Base-by-base conservation (phyloP, 345 rosid genomes). In the Hirschfeldia incana region DNA sequence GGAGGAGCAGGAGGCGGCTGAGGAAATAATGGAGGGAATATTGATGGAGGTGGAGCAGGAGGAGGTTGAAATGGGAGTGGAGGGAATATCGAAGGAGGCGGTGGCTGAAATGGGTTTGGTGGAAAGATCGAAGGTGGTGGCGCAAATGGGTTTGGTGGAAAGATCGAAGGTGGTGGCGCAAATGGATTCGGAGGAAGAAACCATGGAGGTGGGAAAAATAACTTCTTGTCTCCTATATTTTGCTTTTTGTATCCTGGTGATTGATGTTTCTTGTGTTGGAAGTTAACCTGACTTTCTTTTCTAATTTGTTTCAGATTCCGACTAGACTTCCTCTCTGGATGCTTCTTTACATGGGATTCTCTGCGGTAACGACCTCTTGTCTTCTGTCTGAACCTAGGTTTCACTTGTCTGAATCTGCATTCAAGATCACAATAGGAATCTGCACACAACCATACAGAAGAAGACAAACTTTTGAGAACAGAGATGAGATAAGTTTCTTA, bases 351-450 rank as follows among this genome's bases (percentile, higher is more conserved):
- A 9, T 17, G 62, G 13, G 62, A 58, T 58, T 58, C 30, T 26
- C 30, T 58, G 13, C 5, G 62, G 21, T 17, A 26, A 55, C 57
- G 21, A 51, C 57, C 57, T 58, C 62, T 61, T 61, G 66, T 61
- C 65, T 86, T 85, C 69, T 80, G 39, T 39, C 71, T 65, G 69
- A 87, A 88, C 17, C 80, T 80, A 27, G 32, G 79, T 49, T 76
- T 78, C 6, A 81, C 73, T 21, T 27, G 64, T 80, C 71, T 89
- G 15, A 80, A 76, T 75, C 72, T 78, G 86, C 94, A 89, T 76
- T 91, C 87, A 27, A 91, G 90, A 1, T 81, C 85, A 63, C 87
- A 85, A 44, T 84, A 70, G 53, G 93, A 92, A 28, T 88, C 98
- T 94, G 89, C 73, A 82, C 36, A 71, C 29, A 53, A 29, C 12